Evolutionary conservation across 148 eudicot species (phyloP).

Genomic region (Tetragonia tetragonoides): DNA sequence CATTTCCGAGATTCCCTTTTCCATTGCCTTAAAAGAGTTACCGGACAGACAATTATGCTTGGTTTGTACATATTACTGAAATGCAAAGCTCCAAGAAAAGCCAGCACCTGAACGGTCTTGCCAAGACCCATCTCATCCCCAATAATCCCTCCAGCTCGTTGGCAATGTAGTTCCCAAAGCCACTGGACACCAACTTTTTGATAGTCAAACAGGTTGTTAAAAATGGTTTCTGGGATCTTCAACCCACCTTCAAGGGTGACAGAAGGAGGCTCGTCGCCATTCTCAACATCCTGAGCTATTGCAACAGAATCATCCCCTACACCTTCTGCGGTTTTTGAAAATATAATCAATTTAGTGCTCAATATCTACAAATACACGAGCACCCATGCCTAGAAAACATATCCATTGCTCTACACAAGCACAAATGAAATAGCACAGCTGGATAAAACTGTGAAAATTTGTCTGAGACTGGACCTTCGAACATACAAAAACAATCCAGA

Average conservation of each 20-base stretch:
- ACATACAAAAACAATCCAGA: neutral
- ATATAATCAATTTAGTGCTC: neutral
- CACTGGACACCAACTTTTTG: conserved; percentile 98
- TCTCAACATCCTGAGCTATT: conserved; percentile 41
- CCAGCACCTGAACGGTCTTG: conserved; percentile 88
- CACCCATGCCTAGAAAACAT: neutral
- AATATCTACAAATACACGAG: neutral
- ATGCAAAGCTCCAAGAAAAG: conserved; percentile 92
- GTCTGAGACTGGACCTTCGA: neutral
- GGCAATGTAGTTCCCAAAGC: conserved; percentile 99
- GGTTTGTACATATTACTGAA: conserved; percentile 90
- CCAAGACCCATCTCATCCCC: conserved; percentile 99
- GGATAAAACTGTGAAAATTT: neutral
- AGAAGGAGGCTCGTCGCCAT: conserved; percentile 43
- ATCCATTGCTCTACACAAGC: neutral
- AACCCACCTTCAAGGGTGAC: conserved; percentile 90
- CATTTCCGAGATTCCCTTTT: conserved; percentile 88
- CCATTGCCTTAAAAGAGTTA: conserved; percentile 94
- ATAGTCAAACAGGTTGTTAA: conserved; percentile 80
- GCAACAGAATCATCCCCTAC: conserved; percentile 30
- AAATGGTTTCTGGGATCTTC: conserved; percentile 72
- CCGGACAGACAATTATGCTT: conserved; percentile 91
- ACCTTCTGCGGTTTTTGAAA: conserved; percentile 34
- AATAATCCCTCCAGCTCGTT: conserved; percentile 93
- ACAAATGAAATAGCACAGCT: neutral